Evolutionary conservation across 164 flowering plant species (phyloP).

Genomic region (grape (Vitis vinifera)): DNA sequence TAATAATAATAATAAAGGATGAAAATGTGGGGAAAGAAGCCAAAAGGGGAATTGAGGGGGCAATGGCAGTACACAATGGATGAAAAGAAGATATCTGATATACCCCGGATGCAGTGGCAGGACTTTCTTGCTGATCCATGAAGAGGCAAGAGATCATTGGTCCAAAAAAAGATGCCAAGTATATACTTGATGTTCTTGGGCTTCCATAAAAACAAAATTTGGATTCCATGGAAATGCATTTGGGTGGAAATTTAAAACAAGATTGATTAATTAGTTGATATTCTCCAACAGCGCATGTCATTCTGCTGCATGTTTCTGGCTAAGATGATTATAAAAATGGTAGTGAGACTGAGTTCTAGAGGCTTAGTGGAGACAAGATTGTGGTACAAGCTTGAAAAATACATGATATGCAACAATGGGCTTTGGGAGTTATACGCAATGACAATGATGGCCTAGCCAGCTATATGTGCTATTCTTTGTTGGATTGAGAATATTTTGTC

Average conservation of each 20-base stretch:
- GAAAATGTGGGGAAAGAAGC: slow-evolving; percentile 1
- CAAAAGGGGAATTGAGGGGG: background rate
- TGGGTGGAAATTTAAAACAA: background rate
- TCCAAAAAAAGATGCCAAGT: background rate
- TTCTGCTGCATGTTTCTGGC: too few relatives aligned
- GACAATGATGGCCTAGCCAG: too few relatives aligned
- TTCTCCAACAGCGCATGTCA: too few relatives aligned
- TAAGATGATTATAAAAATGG: too few relatives aligned
- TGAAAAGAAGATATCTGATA: background rate
- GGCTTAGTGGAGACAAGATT: too few relatives aligned
- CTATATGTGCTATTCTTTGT: too few relatives aligned
- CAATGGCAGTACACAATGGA: background rate
- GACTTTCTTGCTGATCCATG: background rate
- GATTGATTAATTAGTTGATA: too few relatives aligned
- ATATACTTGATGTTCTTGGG: background rate
- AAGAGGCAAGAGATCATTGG: background rate
- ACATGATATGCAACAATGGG: too few relatives aligned
- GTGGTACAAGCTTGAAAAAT: too few relatives aligned
- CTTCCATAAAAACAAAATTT: background rate
- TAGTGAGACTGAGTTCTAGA: too few relatives aligned
- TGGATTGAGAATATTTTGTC: too few relatives aligned
- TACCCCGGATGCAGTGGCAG: background rate
- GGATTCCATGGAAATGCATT: background rate
- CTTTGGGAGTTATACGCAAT: too few relatives aligned
- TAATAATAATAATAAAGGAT: background rate